Evolutionary conservation across 257 asterid species (phyloP), one percentile per base, ranked within the genome.

Genomic region (Lantana camara): DNA sequence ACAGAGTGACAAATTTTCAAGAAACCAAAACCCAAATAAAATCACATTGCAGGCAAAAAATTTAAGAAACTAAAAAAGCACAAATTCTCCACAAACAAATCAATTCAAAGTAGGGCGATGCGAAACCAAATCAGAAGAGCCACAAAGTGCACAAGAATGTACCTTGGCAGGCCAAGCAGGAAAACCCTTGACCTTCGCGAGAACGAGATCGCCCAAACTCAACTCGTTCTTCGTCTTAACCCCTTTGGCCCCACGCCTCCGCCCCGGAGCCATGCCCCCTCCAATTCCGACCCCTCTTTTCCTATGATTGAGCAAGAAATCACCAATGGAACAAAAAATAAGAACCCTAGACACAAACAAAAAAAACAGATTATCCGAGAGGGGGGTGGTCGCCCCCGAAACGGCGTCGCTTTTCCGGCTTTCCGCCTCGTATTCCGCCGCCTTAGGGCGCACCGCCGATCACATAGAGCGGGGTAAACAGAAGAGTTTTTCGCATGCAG

Each of bases 81-180:
- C 32, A 20, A 15, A 29, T 41, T 21, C 13, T 5, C 9, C 29
- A 17, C 13, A 3, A 61, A 11, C 7, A 11, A 63, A 56, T 51
- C 45, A 49, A 15, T 15, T n/a, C 21, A 60, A 68, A 42, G 22
- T 1, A 27, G 13, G 23, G 38, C 21, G 20, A 60, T 27, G 13
- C 17, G 29, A 30, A 40, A 46, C 0, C 20, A 40, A 69, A 53
- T 13, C 45, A n/a, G 24, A 22, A 24, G 61, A 42, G 7, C 12
- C 41, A 4, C 21, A 37, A 64, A 37, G 62, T 37, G 32, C 58
- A 51, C 4, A 64, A 78, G 57, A 69, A 66, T 61, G 73, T 35
- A 90, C 96, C 96, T 90, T 90, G 69, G 97, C 96, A 64, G 97
- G 96, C 97, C 97, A 90, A 73, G 91, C 77, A 54, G 96, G 97